Percentiles rank a stretch among this genome's conserved stretches.
Evolutionary conservation across 805 yeast genomes (phyloP).

Genomic region (Clavispora phyllophila): DNA sequence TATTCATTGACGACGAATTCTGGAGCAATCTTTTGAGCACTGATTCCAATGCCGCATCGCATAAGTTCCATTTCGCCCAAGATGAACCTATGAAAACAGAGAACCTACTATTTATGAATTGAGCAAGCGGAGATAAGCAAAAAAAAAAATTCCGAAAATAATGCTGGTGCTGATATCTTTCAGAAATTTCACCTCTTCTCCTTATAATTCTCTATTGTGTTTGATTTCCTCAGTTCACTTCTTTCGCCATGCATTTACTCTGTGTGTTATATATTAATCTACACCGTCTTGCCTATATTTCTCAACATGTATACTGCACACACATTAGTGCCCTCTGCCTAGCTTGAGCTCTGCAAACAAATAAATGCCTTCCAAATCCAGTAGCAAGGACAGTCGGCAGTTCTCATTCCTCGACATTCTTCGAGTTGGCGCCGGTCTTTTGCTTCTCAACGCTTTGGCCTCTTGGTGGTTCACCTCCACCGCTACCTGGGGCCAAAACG

Average conservation of each 20-base stretch:
- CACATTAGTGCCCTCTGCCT: too few relatives aligned
- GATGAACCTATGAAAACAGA: constrained; percentile 10
- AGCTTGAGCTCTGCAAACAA: too few relatives aligned
- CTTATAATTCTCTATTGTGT: too few relatives aligned
- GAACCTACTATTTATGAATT: constrained; percentile 7
- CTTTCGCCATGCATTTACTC: background rate
- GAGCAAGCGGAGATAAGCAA: background rate
- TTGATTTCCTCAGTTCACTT: background rate
- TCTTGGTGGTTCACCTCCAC: constrained; percentile 59
- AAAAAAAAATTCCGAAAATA: too few relatives aligned
- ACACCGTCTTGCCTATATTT: too few relatives aligned
- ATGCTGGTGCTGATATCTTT: too few relatives aligned
- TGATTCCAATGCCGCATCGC: constrained; percentile 28
- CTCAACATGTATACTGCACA: background rate
- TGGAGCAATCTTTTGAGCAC: constrained; percentile 55
- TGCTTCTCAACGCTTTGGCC: constrained; percentile 41
- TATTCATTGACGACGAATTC: constrained; percentile 61
- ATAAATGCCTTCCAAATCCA: background rate
- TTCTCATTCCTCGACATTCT: constrained; percentile 32
- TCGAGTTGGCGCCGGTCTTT: constrained; percentile 41
- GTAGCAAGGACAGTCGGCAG: background rate
- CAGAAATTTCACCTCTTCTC: too few relatives aligned
- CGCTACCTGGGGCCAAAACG: constrained; percentile 56
- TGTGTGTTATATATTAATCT: background rate
- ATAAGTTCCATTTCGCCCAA: constrained; percentile 31